phyloP scores from a whole-genome alignment of 129 eudicot species.

The Escallonia herrerae region DNA sequence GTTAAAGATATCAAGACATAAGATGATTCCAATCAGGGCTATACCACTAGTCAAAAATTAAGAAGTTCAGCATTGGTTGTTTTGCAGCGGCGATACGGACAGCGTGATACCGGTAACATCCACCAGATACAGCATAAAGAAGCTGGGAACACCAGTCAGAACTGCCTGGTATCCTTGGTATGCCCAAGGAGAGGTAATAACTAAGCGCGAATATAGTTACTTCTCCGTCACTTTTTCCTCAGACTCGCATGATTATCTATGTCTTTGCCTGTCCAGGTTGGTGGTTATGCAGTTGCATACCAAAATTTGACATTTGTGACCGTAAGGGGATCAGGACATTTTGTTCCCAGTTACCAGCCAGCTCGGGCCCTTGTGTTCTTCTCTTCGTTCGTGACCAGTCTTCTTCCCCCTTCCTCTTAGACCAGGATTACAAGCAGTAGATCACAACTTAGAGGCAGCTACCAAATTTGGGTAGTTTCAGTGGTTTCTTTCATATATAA shows the following conservation, averaged over 20 bases:
- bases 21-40: too few species aligned
- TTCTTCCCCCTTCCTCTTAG: constrained; percentile 20
- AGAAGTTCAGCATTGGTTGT: too few species aligned
- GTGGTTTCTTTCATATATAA: too few species aligned
- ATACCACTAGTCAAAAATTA: too few species aligned
- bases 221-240: too few species aligned
- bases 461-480: too few species aligned
- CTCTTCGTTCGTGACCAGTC: constrained; percentile 26
- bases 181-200: constrained; percentile 14
- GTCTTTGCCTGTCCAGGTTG: constrained; percentile 12
- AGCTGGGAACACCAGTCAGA: constrained; percentile 12
- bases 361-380: constrained; percentile 17
- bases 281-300: constrained; percentile 30
- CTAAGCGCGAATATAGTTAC: neutral
- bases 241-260: too few species aligned
- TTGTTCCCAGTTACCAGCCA: constrained; percentile 33
- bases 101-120: constrained; percentile 23
- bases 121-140: constrained; percentile 20
- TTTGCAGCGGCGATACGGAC: constrained; percentile 29
- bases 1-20: too few species aligned
- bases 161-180: constrained; percentile 30
- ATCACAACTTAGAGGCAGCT: neutral
- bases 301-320: constrained; percentile 32
- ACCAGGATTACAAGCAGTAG: neutral
- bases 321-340: constrained; percentile 30